Evolutionary conservation across 495 filamentous ascomycete species (phyloP).

Genomic region (Penicillium ucsense): DNA sequence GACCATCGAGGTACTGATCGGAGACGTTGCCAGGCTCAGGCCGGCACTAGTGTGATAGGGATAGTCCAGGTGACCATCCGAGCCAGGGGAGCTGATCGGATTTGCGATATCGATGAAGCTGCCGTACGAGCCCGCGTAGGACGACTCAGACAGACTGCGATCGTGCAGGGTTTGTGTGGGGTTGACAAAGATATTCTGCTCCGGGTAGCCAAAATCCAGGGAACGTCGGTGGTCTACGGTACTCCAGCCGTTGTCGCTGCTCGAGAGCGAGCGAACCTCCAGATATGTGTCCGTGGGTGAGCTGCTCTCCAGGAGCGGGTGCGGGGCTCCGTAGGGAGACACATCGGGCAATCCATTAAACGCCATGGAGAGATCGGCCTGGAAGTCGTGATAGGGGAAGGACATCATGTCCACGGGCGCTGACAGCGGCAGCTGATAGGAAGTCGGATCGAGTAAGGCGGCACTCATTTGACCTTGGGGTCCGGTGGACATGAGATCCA

Average conservation of each 20-base stretch:
- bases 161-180: constrained; percentile 77
- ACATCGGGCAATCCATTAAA: constrained; percentile 49
- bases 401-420: constrained; percentile 56
- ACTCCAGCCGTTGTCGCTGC: constrained; percentile 79
- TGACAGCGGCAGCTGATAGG: constrained; percentile 54
- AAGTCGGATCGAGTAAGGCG: constrained; percentile 49
- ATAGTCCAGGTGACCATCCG: constrained; percentile 55
- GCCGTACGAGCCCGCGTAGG: constrained; percentile 61
- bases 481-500: constrained; percentile 57
- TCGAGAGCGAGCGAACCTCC: constrained; percentile 73
- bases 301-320: constrained; percentile 51
- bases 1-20: constrained; percentile 29
- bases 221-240: constrained; percentile 55
- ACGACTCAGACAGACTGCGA: constrained; percentile 76
- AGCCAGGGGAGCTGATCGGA: constrained; percentile 59
- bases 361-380: constrained; percentile 40
- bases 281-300: constrained; percentile 77
- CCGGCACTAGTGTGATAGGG: constrained; percentile 40
- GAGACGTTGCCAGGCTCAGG: constrained; percentile 18
- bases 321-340: constrained; percentile 32
- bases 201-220: constrained; percentile 41
- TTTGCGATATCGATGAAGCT: constrained; percentile 74
- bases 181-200: constrained; percentile 64
- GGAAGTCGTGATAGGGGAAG: constrained; percentile 68
- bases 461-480: constrained; percentile 56